These are phyloP conservation scores for Raffaelea arxii DNA, from an alignment of 2,329 filamentous ascomycete species.

Conservation along the genomic window DNA sequence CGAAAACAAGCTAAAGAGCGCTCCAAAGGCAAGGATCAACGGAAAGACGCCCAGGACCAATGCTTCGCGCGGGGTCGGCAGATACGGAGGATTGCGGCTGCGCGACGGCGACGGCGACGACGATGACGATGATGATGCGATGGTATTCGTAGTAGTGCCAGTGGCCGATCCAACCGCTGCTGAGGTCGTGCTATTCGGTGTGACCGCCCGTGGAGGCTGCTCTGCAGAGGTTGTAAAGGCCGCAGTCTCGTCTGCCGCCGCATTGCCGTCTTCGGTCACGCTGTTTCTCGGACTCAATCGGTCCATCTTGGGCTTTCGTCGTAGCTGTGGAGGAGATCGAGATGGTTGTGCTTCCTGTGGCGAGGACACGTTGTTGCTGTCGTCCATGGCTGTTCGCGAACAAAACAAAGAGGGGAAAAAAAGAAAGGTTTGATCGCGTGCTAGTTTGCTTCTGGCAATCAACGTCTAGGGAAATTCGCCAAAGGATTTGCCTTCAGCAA, in stretches of 20 bases:
- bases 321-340: constrained; percentile 3
- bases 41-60: constrained; percentile 64
- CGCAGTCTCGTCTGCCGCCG: not conserved
- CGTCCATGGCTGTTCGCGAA: too few species aligned
- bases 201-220: not conserved
- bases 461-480: too few species aligned
- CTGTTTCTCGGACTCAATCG: too few species aligned
- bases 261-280: too few species aligned
- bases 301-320: constrained; percentile 8
- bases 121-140: constrained; percentile 7
- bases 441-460: too few species aligned
- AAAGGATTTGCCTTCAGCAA: too few species aligned
- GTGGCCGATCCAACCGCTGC: not conserved
- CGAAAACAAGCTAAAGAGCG: constrained; percentile 69
- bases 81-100: constrained; percentile 45
- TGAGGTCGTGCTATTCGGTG: not conserved
- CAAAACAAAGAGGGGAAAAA: too few species aligned
- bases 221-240: not conserved
- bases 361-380: constrained; percentile 6
- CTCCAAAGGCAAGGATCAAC: constrained; percentile 66
- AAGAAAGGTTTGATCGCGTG: too few species aligned
- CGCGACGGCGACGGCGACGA: constrained; percentile 4
- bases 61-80: constrained; percentile 61
- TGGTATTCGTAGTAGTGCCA: not conserved
- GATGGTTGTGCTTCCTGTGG: constrained; percentile 1